These are phyloP conservation scores for Cenococcum geophilum DNA, from an alignment of 495 filamentous ascomycete species.

Conservation along the genomic window DNA sequence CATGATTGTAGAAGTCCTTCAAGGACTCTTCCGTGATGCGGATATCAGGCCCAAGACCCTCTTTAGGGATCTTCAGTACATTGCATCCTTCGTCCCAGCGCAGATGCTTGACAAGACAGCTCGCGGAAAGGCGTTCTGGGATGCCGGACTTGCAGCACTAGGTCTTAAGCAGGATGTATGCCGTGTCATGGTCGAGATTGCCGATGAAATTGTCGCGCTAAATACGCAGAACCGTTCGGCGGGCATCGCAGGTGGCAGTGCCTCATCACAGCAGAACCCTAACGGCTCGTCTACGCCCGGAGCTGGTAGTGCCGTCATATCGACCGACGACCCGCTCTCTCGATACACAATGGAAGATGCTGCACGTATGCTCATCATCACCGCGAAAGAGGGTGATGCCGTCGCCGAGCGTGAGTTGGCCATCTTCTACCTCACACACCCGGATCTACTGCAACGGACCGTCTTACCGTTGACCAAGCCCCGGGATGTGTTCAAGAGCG, in stretches of 20 bases:
- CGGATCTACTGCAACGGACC: slow-evolving; percentile 76
- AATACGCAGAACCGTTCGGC: slow-evolving; percentile 50
- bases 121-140: slow-evolving; percentile 88
- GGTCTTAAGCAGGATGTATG: slow-evolving; percentile 85
- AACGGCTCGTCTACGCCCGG: background rate
- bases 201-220: slow-evolving; percentile 63
- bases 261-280: background rate
- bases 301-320: background rate
- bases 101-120: slow-evolving; percentile 78
- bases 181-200: slow-evolving; percentile 81
- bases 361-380: slow-evolving; percentile 87
- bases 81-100: slow-evolving; percentile 82
- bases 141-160: slow-evolving; percentile 81
- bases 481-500: slow-evolving; percentile 83
- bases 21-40: slow-evolving; percentile 68
- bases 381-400: slow-evolving; percentile 86
- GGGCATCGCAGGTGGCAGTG: slow-evolving; percentile 15
- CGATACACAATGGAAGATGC: slow-evolving; percentile 73
- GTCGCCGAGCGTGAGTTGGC: slow-evolving; percentile 92
- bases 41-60: slow-evolving; percentile 80
- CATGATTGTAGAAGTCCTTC: slow-evolving; percentile 71
- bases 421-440: slow-evolving; percentile 89
- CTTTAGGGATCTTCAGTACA: slow-evolving; percentile 92
- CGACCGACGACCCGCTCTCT: slow-evolving; percentile 38
- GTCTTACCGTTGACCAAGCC: slow-evolving; percentile 80